Conservation (phyloP, 2,329 filamentous ascomycete genomes). For the Orbilia javanica region DNA sequence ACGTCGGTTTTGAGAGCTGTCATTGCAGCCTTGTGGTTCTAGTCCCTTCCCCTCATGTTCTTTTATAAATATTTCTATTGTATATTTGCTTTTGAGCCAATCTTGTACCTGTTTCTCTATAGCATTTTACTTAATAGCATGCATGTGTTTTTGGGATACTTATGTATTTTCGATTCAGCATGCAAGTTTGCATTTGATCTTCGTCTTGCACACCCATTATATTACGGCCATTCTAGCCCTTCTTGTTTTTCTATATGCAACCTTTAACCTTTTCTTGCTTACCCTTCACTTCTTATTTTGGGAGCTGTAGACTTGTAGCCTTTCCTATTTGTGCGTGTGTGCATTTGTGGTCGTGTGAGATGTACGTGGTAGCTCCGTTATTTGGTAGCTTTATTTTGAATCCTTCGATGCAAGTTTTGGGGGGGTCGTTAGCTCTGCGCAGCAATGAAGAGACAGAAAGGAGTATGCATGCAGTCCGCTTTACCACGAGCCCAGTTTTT, state of each 20-base stretch:
- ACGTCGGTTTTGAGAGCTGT: slow-evolving; percentile 11
- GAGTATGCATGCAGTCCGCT: not conserved
- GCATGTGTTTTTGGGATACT: slow-evolving; percentile 6
- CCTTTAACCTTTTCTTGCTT: slow-evolving; percentile 3
- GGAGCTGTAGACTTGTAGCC: not conserved
- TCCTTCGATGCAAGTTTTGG: not conserved
- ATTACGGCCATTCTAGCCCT: not conserved
- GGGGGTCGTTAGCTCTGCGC: not conserved
- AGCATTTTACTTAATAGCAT: slow-evolving; percentile 19
- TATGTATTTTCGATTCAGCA: slow-evolving; percentile 12
- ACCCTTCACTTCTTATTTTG: not conserved
- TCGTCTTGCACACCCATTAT: not conserved
- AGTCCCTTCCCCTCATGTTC: not conserved
- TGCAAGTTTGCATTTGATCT: slow-evolving; percentile 21
- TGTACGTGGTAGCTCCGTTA: not conserved
- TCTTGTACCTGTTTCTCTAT: slow-evolving; percentile 2
- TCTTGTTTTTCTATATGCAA: slow-evolving; percentile 16
- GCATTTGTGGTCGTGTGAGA: slow-evolving; percentile 3
- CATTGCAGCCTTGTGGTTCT: slow-evolving; percentile 5
- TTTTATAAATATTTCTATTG: slow-evolving; percentile 16
- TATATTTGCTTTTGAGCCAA: slow-evolving; percentile 18
- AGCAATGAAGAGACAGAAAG: not conserved
- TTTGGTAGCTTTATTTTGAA: not conserved
- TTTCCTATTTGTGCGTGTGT: not conserved
- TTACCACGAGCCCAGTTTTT: too few relatives aligned